These are phyloP conservation scores for Rugonectria rugulosa DNA, from an alignment of 2,329 filamentous ascomycete genomes.

Conservation along the genomic window DNA sequence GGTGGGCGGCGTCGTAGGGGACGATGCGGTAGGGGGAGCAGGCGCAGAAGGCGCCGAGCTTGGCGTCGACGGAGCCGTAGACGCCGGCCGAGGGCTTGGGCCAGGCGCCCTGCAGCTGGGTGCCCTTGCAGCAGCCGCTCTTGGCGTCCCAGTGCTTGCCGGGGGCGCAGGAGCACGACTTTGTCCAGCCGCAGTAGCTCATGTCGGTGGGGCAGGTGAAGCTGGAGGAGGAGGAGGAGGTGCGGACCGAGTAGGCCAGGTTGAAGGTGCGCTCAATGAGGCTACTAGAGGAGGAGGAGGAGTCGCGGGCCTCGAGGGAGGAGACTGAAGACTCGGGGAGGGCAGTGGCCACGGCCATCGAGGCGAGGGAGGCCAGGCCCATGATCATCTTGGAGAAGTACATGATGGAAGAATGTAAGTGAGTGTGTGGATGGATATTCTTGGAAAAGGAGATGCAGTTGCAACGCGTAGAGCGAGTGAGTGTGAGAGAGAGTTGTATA, in stretches of 20 bases:
- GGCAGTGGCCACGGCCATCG: conserved; percentile 36
- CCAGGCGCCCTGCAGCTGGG: conserved; percentile 42
- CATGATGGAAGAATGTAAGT: conserved; percentile 33
- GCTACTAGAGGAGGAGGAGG: conserved; percentile 21
- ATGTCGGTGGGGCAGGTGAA: conserved; percentile 46
- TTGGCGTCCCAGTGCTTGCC: conserved; percentile 49
- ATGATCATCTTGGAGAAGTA: conserved; percentile 40
- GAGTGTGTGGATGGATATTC: neutral
- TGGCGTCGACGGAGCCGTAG: conserved; percentile 37
- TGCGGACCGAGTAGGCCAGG: conserved; percentile 3
- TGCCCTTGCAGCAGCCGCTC: conserved; percentile 39
- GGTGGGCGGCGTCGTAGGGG: conserved; percentile 43
- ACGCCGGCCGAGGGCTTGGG: conserved; percentile 40
- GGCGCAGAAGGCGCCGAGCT: conserved; percentile 46
- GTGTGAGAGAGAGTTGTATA: conserved; percentile 9
- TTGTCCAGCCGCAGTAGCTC: conserved; percentile 48
- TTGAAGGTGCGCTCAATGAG: conserved; percentile 29
- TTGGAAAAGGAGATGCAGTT: neutral
- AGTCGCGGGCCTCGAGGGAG: conserved; percentile 26
- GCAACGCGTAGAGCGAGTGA: neutral
- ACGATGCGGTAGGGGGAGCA: conserved; percentile 45
- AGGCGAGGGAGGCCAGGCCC: conserved; percentile 37
- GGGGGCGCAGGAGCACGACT: conserved; percentile 52
- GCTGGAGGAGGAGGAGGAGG: conserved; percentile 12
- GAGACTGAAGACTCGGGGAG: conserved; percentile 40